Conservation (phyloP, 345 rosid species). For the Firmiana major region DNA sequence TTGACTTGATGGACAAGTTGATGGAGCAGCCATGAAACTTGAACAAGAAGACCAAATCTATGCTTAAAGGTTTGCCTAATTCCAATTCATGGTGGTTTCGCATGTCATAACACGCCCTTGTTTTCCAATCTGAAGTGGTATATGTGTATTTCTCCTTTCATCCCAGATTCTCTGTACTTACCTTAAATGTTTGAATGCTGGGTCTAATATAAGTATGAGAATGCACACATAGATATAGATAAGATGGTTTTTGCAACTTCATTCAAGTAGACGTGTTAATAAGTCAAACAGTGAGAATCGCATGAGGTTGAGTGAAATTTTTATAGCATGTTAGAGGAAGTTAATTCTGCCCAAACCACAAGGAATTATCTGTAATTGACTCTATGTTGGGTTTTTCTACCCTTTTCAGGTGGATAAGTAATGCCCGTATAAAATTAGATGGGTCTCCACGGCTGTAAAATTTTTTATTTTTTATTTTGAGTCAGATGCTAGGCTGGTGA, state of each 20-base stretch:
- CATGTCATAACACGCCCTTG: not conserved
- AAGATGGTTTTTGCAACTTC: not conserved
- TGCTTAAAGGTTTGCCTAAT: not conserved
- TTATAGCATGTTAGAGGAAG: not conserved
- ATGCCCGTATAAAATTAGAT: not conserved
- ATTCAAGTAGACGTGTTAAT: not conserved
- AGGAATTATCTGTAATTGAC: not conserved
- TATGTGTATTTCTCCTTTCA: not conserved
- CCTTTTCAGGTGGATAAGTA: not conserved
- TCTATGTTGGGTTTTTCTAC: not conserved
- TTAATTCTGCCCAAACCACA: not conserved
- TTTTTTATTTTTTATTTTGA: not conserved
- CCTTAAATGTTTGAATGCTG: not conserved
- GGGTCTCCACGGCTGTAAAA: not conserved
- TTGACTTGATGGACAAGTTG: too few relatives aligned
- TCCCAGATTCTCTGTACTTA: not conserved
- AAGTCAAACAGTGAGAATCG: not conserved
- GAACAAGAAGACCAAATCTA: too few relatives aligned
- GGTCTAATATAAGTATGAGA: not conserved
- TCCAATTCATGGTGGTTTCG: not conserved
- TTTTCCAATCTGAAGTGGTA: not conserved
- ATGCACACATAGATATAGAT: not conserved
- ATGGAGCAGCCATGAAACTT: too few relatives aligned
- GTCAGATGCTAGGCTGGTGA: slow-evolving; percentile 6
- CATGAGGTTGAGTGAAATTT: not conserved